Evolutionary conservation across 768 basidiomycete species (phyloP).

Genomic region (Trametopsis cervina): DNA sequence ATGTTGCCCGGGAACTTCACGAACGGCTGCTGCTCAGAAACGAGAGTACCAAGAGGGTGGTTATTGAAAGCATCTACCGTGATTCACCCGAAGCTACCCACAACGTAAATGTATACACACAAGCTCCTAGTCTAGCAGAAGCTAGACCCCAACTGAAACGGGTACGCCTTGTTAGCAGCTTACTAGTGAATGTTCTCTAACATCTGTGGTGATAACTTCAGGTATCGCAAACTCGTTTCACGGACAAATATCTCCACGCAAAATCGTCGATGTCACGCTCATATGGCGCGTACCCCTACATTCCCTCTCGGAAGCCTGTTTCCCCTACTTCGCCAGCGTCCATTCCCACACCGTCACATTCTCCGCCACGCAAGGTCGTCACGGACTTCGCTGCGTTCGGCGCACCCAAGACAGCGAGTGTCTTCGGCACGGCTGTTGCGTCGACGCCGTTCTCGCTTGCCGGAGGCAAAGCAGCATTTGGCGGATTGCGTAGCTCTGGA

Average conservation of each 20-base stretch:
- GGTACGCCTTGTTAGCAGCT: conserved; percentile 41
- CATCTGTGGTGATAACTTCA: conserved; percentile 25
- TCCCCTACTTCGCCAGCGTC: conserved; percentile 25
- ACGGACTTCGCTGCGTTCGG: conserved; percentile 86
- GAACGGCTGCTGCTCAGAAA: conserved; percentile 86
- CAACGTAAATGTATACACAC: conserved; percentile 82
- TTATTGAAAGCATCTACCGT: conserved; percentile 94
- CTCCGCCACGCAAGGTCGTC: conserved; percentile 83
- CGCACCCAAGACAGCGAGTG: conserved; percentile 63
- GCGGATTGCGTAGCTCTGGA: conserved; percentile 50
- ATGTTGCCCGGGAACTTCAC: conserved; percentile 91
- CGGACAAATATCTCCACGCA: conserved; percentile 88
- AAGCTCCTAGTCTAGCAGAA: conserved; percentile 60
- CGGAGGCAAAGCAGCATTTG: conserved; percentile 80
- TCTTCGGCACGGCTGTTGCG: conserved; percentile 79
- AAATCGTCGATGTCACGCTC: conserved; percentile 50
- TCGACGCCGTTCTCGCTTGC: conserved; percentile 76
- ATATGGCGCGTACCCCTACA: conserved; percentile 43
- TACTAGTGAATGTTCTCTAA: too few relatives aligned
- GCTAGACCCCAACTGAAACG: conserved; percentile 75
- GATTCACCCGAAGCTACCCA: conserved; percentile 84
- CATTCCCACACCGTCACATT: conserved; percentile 29
- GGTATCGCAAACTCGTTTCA: conserved; percentile 95
- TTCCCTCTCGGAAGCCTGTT: conserved; percentile 33
- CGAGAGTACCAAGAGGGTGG: conserved; percentile 94